phyloP scores from a whole-genome alignment of 768 basidiomycete species.

The Calvatia gigantea region DNA sequence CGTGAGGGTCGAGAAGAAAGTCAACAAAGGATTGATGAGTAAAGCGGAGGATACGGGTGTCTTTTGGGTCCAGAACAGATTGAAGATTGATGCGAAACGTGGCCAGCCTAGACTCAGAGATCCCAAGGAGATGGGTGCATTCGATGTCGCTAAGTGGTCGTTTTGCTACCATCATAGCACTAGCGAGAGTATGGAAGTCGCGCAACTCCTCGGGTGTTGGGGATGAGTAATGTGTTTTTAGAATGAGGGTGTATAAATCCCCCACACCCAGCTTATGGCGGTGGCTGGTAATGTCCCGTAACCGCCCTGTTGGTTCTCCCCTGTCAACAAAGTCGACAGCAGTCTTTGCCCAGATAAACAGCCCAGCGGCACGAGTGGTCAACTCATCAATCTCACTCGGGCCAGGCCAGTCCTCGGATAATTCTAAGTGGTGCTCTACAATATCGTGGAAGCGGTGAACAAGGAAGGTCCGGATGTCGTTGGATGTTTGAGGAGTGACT shows the following conservation, averaged over 20 bases:
- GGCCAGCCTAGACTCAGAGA: conserved; percentile 15
- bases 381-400: conserved; percentile 15
- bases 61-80: conserved; percentile 17
- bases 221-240: conserved; percentile 16
- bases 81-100: conserved; percentile 16
- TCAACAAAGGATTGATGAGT: conserved; percentile 26
- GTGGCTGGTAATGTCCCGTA: conserved; percentile 12
- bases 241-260: conserved; percentile 13
- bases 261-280: conserved; percentile 14
- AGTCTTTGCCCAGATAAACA: conserved; percentile 28
- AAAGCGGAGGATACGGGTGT: conserved; percentile 17
- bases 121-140: conserved; percentile 10
- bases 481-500: conserved; percentile 14
- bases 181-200: conserved; percentile 16
- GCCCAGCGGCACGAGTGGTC: conserved; percentile 22
- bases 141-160: conserved; percentile 17
- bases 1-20: conserved; percentile 17
- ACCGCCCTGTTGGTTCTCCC: conserved; percentile 14
- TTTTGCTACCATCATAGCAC: conserved; percentile 21
- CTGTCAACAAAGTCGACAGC: conserved; percentile 15
- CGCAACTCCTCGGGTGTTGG: conserved; percentile 3
- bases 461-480: conserved; percentile 24
- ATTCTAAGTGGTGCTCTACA: conserved; percentile 11
- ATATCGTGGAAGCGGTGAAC: conserved; percentile 14
- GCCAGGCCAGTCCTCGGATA: conserved; percentile 18